Evolutionary conservation across 306 rosid genomes (phyloP).

Genomic region (Gastrolobium bilobum): DNA sequence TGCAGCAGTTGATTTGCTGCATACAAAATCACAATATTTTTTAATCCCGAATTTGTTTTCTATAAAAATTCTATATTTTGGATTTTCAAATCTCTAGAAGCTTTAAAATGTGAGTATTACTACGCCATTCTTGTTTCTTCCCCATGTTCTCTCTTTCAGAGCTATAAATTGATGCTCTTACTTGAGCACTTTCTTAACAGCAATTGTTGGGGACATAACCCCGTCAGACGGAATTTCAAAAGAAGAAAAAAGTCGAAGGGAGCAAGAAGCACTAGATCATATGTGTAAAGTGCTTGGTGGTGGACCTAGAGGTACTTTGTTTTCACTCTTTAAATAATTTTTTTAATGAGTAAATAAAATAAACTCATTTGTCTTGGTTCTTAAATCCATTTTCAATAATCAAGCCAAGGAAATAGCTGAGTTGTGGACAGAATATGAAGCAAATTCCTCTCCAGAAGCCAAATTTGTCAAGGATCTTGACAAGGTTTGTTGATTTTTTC

Average conservation of each 20-base stretch:
- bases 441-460: conserved; percentile 83
- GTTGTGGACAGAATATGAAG: conserved; percentile 89
- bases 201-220: conserved; percentile 95
- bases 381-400: conserved; percentile 34
- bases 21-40: background rate
- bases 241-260: conserved; percentile 75
- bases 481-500: conserved; percentile 58
- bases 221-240: conserved; percentile 87
- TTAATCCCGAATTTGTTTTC: too few species aligned
- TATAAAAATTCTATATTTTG: too few species aligned
- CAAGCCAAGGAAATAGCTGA: conserved; percentile 85
- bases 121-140: background rate
- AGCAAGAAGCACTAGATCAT: conserved; percentile 81
- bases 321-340: conserved; percentile 19
- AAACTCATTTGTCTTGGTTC: conserved; percentile 38
- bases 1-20: too few species aligned
- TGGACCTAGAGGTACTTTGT: conserved; percentile 73
- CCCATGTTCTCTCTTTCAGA: background rate
- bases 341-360: conserved; percentile 30
- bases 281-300: conserved; percentile 97
- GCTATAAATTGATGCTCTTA: conserved; percentile 16
- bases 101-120: conserved; percentile 14
- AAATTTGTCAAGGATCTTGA: conserved; percentile 94
- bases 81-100: background rate
- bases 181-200: conserved; percentile 53